phyloP scores from a whole-genome alignment of 305 asterid species.

The Fraxinus paxiana region DNA sequence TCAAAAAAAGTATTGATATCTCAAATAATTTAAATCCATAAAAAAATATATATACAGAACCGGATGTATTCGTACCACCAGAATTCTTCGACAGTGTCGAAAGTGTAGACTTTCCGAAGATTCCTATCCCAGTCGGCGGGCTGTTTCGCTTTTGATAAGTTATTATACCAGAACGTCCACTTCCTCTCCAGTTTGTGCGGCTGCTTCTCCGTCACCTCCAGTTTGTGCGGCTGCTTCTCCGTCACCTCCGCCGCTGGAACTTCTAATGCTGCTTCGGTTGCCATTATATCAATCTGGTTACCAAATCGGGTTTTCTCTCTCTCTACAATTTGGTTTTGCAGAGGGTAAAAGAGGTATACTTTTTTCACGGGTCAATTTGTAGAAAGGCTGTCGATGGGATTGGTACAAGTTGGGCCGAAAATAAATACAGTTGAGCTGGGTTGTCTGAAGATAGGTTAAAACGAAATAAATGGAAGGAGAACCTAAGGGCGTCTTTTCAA shows the following conservation, averaged over 20 bases:
- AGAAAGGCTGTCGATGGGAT: neutral
- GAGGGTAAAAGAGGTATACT: neutral
- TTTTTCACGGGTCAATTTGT: neutral
- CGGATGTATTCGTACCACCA: constrained; percentile 61
- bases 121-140: constrained; percentile 77
- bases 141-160: constrained; percentile 65
- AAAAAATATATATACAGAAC: neutral
- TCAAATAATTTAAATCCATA: neutral
- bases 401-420: neutral
- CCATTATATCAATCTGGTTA: neutral
- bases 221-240: constrained; percentile 17
- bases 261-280: constrained; percentile 6
- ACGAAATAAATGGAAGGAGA: neutral
- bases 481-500: no score
- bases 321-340: neutral
- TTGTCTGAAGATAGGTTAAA: neutral
- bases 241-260: neutral
- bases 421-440: neutral
- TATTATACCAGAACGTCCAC: constrained; percentile 90
- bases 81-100: constrained; percentile 87
- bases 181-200: constrained; percentile 50
- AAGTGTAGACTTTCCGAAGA: constrained; percentile 65
- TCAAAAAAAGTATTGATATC: neutral
- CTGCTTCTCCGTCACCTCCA: constrained; percentile 7
- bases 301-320: neutral